These are phyloP conservation scores for Wickerhamiella brachini DNA, from an alignment of 805 yeast species.

Conservation along the genomic window DNA sequence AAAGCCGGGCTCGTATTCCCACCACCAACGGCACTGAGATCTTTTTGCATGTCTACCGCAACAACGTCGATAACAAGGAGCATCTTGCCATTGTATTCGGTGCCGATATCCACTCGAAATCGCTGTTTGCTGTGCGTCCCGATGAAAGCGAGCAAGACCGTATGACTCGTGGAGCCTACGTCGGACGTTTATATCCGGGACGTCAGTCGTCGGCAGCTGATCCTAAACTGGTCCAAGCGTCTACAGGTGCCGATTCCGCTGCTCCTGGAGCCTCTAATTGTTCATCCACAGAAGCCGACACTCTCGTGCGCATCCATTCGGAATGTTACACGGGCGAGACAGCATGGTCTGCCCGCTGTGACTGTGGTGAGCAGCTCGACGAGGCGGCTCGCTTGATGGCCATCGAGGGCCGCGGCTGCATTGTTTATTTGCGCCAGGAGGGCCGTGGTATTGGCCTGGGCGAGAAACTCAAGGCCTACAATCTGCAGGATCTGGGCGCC, in stretches of 20 bases:
- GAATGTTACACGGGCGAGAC: conserved; percentile 99
- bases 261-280: no score
- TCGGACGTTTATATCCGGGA: conserved; percentile 84
- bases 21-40: conserved; percentile 93
- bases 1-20: conserved; percentile 92
- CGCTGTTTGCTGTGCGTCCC: conserved; percentile 45
- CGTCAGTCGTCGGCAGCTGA: neutral
- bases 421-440: conserved; percentile 91
- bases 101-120: conserved; percentile 67
- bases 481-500: conserved; percentile 93
- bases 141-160: conserved; percentile 81
- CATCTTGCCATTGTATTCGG: conserved; percentile 97
- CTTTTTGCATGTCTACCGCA: conserved; percentile 76
- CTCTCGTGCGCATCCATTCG: conserved; percentile 78
- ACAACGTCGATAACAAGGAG: conserved; percentile 79
- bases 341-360: conserved; percentile 98
- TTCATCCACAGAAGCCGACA: conserved; percentile 13
- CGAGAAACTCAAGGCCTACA: conserved; percentile 92
- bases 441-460: conserved; percentile 99
- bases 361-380: conserved; percentile 98
- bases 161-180: conserved; percentile 97
- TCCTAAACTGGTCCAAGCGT: neutral
- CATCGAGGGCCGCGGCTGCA: conserved; percentile 74
- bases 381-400: conserved; percentile 96
- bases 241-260: neutral